Conservation (phyloP, 805 yeast genomes). For the Saccharomycopsis capsularis region DNA sequence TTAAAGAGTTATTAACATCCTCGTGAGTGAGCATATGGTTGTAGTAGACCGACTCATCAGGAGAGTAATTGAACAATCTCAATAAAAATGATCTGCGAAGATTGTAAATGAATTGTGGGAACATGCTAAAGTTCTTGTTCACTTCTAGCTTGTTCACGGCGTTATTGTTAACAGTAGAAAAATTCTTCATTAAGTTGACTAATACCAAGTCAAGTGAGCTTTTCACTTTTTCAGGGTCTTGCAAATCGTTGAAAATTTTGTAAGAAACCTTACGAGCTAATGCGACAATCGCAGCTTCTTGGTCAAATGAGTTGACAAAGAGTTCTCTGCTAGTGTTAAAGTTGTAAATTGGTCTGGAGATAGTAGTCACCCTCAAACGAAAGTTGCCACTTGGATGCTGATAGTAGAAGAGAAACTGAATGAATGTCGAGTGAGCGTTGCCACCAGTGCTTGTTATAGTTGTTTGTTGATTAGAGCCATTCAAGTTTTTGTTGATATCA, state of each 20-base stretch:
- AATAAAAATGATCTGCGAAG: constrained; percentile 93
- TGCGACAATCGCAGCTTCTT: constrained; percentile 94
- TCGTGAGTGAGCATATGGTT: constrained; percentile 88
- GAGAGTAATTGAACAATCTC: constrained; percentile 95
- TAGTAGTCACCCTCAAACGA: constrained; percentile 85
- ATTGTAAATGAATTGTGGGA: constrained; percentile 94
- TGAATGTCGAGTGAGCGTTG: constrained; percentile 27
- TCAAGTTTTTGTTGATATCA: constrained; percentile 33
- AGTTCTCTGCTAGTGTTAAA: constrained; percentile 28
- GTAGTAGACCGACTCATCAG: constrained; percentile 97
- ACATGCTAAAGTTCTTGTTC: constrained; percentile 74
- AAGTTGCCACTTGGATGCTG: constrained; percentile 93
- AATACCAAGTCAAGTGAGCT: constrained; percentile 93
- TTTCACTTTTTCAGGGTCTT: constrained; percentile 87
- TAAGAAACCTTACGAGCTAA: constrained; percentile 87
- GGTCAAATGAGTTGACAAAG: constrained; percentile 72
- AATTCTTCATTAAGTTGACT: constrained; percentile 83
- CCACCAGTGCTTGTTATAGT: neutral
- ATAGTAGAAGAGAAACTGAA: constrained; percentile 87
- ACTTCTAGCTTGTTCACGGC: constrained; percentile 77
- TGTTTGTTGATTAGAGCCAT: constrained; percentile 7
- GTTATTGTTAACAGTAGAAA: constrained; percentile 88
- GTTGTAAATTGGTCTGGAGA: constrained; percentile 31
- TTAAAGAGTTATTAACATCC: constrained; percentile 85
- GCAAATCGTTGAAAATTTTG: constrained; percentile 55